A percentile compares a stretch with the other conserved stretches of the same genome.
These are phyloP conservation scores for Prunus dulcis DNA, from an alignment of 306 rosid genomes.

Conservation along the genomic window DNA sequence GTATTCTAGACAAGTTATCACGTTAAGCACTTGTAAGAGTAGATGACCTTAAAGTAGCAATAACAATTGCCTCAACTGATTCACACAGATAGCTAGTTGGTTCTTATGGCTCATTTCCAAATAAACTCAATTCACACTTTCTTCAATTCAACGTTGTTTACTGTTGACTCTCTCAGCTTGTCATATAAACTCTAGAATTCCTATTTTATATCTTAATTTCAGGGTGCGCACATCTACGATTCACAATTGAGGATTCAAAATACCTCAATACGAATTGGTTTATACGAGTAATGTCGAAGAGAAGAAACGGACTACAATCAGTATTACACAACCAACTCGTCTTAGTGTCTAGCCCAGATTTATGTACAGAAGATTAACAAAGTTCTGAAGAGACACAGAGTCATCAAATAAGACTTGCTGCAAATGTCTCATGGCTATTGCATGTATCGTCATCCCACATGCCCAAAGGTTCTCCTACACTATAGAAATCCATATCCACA, in stretches of 20 bases:
- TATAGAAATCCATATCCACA: conserved; percentile 39
- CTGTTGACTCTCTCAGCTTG: no score
- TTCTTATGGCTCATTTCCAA: no score
- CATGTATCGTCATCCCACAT: conserved; percentile 24
- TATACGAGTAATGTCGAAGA: not conserved
- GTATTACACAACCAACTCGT: not conserved
- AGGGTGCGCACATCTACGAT: not conserved
- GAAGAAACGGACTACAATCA: not conserved
- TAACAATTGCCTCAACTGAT: no score
- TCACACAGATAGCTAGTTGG: no score
- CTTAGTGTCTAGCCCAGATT: not conserved
- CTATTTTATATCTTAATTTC: no score
- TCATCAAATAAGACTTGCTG: conserved; percentile 52
- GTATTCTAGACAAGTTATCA: no score
- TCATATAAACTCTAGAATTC: no score
- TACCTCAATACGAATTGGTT: not conserved
- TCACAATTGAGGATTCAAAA: not conserved
- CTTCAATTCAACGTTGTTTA: no score
- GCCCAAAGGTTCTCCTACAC: conserved; percentile 33
- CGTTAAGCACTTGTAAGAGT: no score
- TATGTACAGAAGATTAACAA: conserved; percentile 24
- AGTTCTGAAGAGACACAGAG: not conserved
- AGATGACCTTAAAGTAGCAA: no score
- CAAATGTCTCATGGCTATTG: conserved; percentile 36
- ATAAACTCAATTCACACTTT: no score